Evolutionary conservation across 1,139 yeast species (phyloP).

Genomic region (Pichia sp.): DNA sequence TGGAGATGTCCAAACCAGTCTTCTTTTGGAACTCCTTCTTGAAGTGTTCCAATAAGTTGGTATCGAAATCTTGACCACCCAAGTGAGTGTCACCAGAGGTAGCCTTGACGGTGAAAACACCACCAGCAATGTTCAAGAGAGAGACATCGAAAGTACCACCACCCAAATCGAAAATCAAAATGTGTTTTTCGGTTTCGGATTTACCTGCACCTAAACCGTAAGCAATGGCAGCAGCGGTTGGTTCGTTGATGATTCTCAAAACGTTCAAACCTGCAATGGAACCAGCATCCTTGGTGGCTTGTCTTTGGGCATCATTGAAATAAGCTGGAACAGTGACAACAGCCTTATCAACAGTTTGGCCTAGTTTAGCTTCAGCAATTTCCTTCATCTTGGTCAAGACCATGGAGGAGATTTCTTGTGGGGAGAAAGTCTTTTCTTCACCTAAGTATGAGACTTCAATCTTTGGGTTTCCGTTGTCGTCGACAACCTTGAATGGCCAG

Average conservation of each 20-base stretch:
- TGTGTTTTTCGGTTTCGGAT: constrained; percentile 78
- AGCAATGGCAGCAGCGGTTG: constrained; percentile 96
- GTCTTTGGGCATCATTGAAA: constrained; percentile 95
- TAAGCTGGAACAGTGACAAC: constrained; percentile 94
- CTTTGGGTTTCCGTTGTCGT: constrained; percentile 76
- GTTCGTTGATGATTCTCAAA: constrained; percentile 91
- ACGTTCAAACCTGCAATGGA: constrained; percentile 94
- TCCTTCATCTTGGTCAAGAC: constrained; percentile 94
- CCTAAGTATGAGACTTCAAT: constrained; percentile 90
- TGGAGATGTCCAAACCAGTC: constrained; percentile 88
- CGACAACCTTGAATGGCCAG: constrained; percentile 90
- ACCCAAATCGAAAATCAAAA: constrained; percentile 89
- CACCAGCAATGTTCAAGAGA: constrained; percentile 89
- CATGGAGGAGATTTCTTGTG: constrained; percentile 95
- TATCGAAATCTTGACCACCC: constrained; percentile 99
- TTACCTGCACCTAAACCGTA: constrained; percentile 85
- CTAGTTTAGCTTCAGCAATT: constrained; percentile 90
- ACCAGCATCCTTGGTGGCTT: constrained; percentile 97
- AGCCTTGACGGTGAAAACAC: constrained; percentile 97
- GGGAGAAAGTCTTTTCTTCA: constrained; percentile 88
- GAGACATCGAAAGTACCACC: constrained; percentile 98
- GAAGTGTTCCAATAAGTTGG: constrained; percentile 90
- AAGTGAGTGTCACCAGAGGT: constrained; percentile 99
- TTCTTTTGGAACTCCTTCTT: constrained; percentile 91
- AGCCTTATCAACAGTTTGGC: constrained; percentile 87